Evolutionary conservation across 345 rosid genomes (phyloP).

Genomic region (Acer yangbiense): DNA sequence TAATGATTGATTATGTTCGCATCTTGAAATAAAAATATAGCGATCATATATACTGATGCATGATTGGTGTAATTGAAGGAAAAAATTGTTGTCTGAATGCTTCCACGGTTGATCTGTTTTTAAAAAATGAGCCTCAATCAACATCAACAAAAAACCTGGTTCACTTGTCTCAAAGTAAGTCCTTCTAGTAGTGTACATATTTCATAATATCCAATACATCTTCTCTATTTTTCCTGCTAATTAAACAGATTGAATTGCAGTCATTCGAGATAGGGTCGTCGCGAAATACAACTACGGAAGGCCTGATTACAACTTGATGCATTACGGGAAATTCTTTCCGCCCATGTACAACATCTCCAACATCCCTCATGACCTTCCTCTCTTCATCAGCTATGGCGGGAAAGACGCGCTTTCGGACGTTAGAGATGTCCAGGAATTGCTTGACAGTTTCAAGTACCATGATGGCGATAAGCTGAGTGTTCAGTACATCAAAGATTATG

Average conservation of each 20-base stretch:
- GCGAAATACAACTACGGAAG: slow-evolving; percentile 78
- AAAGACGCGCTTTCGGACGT: slow-evolving; percentile 66
- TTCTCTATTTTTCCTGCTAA: not conserved
- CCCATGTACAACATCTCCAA: slow-evolving; percentile 79
- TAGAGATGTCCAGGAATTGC: slow-evolving; percentile 57
- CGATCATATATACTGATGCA: not conserved
- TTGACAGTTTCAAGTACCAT: slow-evolving; percentile 67
- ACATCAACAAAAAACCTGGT: slow-evolving; percentile 85
- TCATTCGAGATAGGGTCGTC: slow-evolving; percentile 56
- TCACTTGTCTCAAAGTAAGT: slow-evolving; percentile 86
- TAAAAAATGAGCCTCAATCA: slow-evolving; percentile 74
- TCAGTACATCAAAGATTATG: slow-evolving; percentile 67
- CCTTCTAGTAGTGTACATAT: too few relatives aligned
- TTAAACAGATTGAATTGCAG: slow-evolving; percentile 35
- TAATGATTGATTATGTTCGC: not conserved
- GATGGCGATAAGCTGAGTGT: slow-evolving; percentile 58
- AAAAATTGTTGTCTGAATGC: slow-evolving; percentile 83
- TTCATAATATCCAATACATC: not conserved
- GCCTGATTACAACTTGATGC: slow-evolving; percentile 45
- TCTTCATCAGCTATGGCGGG: slow-evolving; percentile 82
- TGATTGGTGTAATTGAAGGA: slow-evolving; percentile 36
- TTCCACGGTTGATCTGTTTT: slow-evolving; percentile 57
- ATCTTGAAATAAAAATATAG: not conserved
- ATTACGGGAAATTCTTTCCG: slow-evolving; percentile 60
- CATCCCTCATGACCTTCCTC: slow-evolving; percentile 65